phyloP scores from a whole-genome alignment of 2,329 filamentous ascomycete species.

The Rutstroemia sp. region DNA sequence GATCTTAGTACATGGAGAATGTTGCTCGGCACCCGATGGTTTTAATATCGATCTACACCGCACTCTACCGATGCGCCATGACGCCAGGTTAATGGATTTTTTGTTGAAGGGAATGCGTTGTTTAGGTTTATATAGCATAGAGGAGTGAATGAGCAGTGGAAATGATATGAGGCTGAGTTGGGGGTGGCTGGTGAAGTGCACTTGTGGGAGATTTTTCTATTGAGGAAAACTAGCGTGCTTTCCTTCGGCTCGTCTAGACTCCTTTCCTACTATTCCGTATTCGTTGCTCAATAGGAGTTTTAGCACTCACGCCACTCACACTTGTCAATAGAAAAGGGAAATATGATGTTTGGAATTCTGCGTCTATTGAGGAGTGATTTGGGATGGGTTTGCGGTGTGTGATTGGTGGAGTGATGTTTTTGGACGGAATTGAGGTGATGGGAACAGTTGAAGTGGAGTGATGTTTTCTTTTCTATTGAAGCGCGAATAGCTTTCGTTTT shows the following conservation, averaged over 20 bases:
- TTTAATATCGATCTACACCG: too few species aligned
- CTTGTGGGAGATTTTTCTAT: background rate
- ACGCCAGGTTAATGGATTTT: too few species aligned
- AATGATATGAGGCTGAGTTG: too few species aligned
- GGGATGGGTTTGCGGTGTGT: background rate
- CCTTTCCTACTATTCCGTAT: slow-evolving; percentile 11
- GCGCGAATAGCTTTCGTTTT: too few species aligned
- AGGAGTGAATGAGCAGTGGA: too few species aligned
- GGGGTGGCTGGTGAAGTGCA: too few species aligned
- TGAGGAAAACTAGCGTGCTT: background rate
- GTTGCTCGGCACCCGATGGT: too few species aligned
- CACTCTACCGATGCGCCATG: too few species aligned
- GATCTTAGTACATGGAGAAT: too few species aligned
- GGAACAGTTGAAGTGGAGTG: background rate
- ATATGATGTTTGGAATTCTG: background rate
- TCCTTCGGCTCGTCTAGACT: slow-evolving; percentile 2
- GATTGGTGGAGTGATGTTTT: background rate
- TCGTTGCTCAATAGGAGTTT: slow-evolving; percentile 1
- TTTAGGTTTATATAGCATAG: too few species aligned
- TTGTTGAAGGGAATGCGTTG: too few species aligned
- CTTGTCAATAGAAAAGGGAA: background rate
- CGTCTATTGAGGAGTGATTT: background rate
- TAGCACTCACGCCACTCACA: background rate
- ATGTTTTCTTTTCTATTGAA: background rate
- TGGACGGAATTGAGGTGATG: background rate